A percentile compares a stretch with the other conserved stretches of the same genome.
phyloP scores from a whole-genome alignment of 2,329 filamentous ascomycete genomes.

The Alternaria panax region DNA sequence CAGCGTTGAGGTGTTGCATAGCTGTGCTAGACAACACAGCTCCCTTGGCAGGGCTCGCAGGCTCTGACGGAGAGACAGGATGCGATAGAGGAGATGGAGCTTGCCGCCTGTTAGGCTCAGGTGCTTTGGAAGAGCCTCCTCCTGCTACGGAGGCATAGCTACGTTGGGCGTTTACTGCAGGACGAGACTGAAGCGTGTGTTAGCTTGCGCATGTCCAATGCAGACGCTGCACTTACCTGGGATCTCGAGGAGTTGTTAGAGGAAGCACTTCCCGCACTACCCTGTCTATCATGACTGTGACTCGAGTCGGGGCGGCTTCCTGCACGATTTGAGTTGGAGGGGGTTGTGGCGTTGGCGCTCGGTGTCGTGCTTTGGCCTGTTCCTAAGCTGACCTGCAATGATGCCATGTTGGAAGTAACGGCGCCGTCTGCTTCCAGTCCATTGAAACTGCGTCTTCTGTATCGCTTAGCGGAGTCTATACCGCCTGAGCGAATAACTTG shows the following conservation, averaged over 20 bases:
- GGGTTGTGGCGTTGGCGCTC: conserved; percentile 28
- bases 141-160: conserved; percentile 26
- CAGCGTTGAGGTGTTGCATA: conserved; percentile 82
- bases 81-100: conserved; percentile 58
- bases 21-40: conserved; percentile 67
- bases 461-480: conserved; percentile 76
- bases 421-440: conserved; percentile 59
- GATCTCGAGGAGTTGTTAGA: conserved; percentile 45
- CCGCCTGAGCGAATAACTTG: conserved; percentile 64
- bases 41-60: conserved; percentile 29
- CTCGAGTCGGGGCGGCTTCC: conserved; percentile 43
- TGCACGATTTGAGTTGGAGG: conserved; percentile 41
- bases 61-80: conserved; percentile 49
- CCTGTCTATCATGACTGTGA: conserved; percentile 47
- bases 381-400: conserved; percentile 19
- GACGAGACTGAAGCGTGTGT: conserved; percentile 29
- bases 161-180: conserved; percentile 29
- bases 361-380: conserved; percentile 20
- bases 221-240: conserved; percentile 36
- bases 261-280: conserved; percentile 50
- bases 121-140: conserved; percentile 33
- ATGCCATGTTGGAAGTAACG: conserved; percentile 23
- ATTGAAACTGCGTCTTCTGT: conserved; percentile 83
- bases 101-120: conserved; percentile 53
- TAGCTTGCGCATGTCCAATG: background rate